These are phyloP conservation scores for Gossypium mustelinum DNA, from an alignment of 345 rosid species.

Conservation along the genomic window DNA sequence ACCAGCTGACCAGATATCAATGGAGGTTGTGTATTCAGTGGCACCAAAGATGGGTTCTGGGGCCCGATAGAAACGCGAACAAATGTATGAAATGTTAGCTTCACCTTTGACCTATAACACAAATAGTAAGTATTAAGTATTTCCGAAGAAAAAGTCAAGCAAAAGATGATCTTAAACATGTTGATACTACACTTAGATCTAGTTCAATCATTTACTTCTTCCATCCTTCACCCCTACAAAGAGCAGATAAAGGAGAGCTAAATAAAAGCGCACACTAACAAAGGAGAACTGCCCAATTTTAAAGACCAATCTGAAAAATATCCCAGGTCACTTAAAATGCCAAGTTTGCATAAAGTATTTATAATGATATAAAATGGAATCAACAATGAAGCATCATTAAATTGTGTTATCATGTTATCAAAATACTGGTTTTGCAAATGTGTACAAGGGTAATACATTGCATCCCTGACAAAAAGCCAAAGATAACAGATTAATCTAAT, in stretches of 20 bases:
- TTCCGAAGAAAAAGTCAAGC: not conserved
- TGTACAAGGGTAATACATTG: not conserved
- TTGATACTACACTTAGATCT: not conserved
- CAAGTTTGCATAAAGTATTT: not conserved
- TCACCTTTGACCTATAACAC: slow-evolving; percentile 58
- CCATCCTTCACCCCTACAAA: not conserved
- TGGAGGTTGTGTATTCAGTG: slow-evolving; percentile 62
- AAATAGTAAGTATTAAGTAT: not conserved
- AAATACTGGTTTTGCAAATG: not conserved
- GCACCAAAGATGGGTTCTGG: slow-evolving; percentile 71
- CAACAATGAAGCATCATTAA: not conserved
- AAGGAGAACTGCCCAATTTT: not conserved
- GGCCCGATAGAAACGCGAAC: slow-evolving; percentile 70
- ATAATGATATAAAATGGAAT: not conserved
- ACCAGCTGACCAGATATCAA: slow-evolving; percentile 74
- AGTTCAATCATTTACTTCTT: not conserved
- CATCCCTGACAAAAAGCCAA: not conserved
- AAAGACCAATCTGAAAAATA: not conserved
- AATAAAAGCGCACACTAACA: not conserved
- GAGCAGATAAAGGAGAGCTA: not conserved
- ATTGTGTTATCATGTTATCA: not conserved
- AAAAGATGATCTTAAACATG: not conserved
- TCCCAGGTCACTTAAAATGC: not conserved
- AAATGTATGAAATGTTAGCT: slow-evolving; percentile 60
- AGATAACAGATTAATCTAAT: not conserved